These are phyloP conservation scores for Schrenkiella parvula DNA, from an alignment of 345 rosid genomes.

Conservation along the genomic window DNA sequence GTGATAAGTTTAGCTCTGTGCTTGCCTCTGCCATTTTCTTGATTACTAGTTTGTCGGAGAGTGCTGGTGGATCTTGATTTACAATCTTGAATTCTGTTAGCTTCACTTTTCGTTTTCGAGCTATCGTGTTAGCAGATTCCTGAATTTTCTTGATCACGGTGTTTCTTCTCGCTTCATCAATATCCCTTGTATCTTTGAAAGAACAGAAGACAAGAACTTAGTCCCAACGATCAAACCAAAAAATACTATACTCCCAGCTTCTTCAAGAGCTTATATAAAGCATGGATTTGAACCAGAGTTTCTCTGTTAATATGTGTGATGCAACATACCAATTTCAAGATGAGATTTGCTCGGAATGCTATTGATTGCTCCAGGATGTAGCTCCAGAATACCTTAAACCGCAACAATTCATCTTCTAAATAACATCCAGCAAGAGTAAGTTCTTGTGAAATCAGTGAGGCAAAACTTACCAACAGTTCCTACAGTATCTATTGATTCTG, in stretches of 20 bases:
- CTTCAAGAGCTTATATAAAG: neutral
- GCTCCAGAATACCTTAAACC: constrained; percentile 63
- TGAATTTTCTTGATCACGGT: constrained; percentile 66
- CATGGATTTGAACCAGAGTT: neutral
- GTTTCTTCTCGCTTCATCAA: constrained; percentile 78
- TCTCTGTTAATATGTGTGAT: neutral
- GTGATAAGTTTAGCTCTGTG: constrained; percentile 61
- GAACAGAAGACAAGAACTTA: neutral
- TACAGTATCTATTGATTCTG: constrained; percentile 89
- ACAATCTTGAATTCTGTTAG: constrained; percentile 75
- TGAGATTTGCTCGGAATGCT: constrained; percentile 96
- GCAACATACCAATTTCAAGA: constrained; percentile 69
- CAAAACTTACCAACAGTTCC: constrained; percentile 79
- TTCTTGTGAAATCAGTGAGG: neutral
- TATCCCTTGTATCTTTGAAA: constrained; percentile 75
- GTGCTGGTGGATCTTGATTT: constrained; percentile 95
- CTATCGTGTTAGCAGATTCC: constrained; percentile 63
- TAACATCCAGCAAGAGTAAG: neutral
- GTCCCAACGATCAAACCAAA: neutral
- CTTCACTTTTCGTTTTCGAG: constrained; percentile 55
- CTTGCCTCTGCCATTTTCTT: constrained; percentile 68
- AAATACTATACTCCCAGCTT: neutral
- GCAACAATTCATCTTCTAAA: neutral
- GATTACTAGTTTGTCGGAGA: constrained; percentile 58
- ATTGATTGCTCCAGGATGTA: constrained; percentile 96